These are phyloP conservation scores for Vigna radiata DNA, from an alignment of 306 rosid genomes.

Conservation along the genomic window DNA sequence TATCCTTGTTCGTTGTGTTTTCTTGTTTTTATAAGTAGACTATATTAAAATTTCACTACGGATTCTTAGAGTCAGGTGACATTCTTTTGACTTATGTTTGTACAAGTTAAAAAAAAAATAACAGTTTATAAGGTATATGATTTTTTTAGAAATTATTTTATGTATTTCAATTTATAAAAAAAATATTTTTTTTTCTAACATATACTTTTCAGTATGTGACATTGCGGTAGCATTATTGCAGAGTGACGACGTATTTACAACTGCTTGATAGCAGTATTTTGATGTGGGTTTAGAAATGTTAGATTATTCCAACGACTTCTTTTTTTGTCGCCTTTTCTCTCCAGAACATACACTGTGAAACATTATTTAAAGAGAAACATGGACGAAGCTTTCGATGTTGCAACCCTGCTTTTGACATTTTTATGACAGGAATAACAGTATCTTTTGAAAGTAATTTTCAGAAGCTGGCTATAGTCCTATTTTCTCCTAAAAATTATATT, in stretches of 20 bases:
- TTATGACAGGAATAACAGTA: slow-evolving; percentile 35
- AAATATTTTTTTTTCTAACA: no score
- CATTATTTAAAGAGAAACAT: slow-evolving; percentile 39
- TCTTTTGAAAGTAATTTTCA: slow-evolving; percentile 32
- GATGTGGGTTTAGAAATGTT: slow-evolving; percentile 20
- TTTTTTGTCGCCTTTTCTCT: slow-evolving; percentile 25
- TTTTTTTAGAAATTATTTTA: no score
- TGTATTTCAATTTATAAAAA: no score
- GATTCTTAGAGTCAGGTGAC: no score
- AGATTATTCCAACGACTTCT: slow-evolving; percentile 31
- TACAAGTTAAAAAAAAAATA: no score
- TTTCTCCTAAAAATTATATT: slow-evolving; percentile 10
- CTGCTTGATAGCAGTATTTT: slow-evolving; percentile 28
- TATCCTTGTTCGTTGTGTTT: no score
- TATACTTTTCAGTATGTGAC: neutral
- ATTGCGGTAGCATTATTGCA: neutral
- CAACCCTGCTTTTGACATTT: slow-evolving; percentile 37
- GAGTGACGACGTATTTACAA: slow-evolving; percentile 1
- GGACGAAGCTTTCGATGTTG: slow-evolving; percentile 22
- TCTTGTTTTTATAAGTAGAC: no score
- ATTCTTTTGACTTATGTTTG: no score
- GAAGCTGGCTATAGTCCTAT: slow-evolving; percentile 26
- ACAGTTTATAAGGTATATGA: no score
- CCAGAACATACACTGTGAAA: slow-evolving; percentile 15
- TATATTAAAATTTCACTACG: no score